Conservation (phyloP, 2,329 filamentous ascomycete species). For the Orbilia blumenaviensis region DNA sequence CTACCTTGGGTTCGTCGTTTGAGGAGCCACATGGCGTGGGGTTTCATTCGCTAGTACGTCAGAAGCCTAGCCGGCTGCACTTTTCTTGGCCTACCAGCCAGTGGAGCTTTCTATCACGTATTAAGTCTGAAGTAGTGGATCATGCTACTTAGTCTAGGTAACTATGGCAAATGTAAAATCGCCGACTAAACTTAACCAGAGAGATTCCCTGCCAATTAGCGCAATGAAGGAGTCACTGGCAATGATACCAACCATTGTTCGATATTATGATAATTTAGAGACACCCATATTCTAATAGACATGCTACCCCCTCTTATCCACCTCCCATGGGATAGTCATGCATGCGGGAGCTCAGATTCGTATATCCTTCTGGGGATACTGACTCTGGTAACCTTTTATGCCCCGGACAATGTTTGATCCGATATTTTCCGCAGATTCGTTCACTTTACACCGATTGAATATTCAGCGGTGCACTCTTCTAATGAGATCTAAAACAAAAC, state of each 20-base stretch:
- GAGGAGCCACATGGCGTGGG: background rate
- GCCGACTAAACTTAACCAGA: too few species aligned
- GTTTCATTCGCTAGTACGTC: too few species aligned
- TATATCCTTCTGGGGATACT: background rate
- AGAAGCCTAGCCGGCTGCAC: background rate
- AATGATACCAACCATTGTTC: too few species aligned
- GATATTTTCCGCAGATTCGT: background rate
- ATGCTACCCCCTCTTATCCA: background rate
- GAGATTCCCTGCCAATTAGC: too few species aligned
- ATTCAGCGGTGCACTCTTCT: too few species aligned
- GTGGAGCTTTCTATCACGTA: background rate
- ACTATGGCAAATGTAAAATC: too few species aligned
- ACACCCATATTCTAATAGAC: background rate
- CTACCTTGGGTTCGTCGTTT: background rate
- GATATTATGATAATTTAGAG: too few species aligned
- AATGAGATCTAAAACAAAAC: too few species aligned
- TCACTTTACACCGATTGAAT: too few species aligned
- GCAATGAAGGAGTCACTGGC: too few species aligned
- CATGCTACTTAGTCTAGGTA: too few species aligned
- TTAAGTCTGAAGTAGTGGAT: background rate
- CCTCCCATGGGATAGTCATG: background rate
- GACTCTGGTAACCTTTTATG: background rate
- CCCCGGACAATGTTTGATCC: too few species aligned
- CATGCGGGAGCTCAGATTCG: background rate
- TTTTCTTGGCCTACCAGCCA: background rate